Base-by-base conservation (phyloP, 208 protist species). In the Sergeia podlipaevii region DNA sequence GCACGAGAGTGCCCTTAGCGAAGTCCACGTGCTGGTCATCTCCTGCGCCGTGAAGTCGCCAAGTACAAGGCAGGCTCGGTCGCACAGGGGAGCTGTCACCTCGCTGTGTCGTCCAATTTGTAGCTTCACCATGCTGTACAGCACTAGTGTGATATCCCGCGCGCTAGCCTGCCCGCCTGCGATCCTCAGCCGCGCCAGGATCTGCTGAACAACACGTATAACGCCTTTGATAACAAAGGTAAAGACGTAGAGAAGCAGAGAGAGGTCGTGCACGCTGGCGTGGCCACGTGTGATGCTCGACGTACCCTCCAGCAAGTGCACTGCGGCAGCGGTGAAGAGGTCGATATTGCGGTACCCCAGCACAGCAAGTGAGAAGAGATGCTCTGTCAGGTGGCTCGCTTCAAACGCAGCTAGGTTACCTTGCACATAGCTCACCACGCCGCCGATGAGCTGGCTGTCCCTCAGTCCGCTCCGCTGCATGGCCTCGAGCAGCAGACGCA, bases 41-140 rank as follows among this genome's bases (percentile, higher is more conserved):
- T 93, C 81, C 15, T 71, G 46, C 3, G 76, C 66, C 23, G 52
- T 74, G 54, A 89, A 93, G n/a, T 74, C 60, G 3, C 70, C 0
- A 1, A 87, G 46, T 20, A 83, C 70, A 29, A 56, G 56, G 15
- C 65, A 66, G 3, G 81, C 79, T 15, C 79, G 85, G 27, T 89
- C 79, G 51, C 81, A 93, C 34, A 93, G 66, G 34, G 72, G 76
- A 4, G 32, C 56, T 0, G 68, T 85, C 11, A 88, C 48, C 43
- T 90, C 78, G 0, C 69, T 45, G 27, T 74, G 72, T 15, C 70
- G 80, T 18, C 41, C 21, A 18, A 90, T 79, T 13, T 61, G 58
- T 21, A 95, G 77, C 56, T 76, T 85, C 18, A 85, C 87, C 32
- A 83, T 64, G 60, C 80, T 89, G 66, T 91, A 91, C 7, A 95